Evolutionary conservation across 106 monocot species (phyloP).

Genomic region (Allium sativum): DNA sequence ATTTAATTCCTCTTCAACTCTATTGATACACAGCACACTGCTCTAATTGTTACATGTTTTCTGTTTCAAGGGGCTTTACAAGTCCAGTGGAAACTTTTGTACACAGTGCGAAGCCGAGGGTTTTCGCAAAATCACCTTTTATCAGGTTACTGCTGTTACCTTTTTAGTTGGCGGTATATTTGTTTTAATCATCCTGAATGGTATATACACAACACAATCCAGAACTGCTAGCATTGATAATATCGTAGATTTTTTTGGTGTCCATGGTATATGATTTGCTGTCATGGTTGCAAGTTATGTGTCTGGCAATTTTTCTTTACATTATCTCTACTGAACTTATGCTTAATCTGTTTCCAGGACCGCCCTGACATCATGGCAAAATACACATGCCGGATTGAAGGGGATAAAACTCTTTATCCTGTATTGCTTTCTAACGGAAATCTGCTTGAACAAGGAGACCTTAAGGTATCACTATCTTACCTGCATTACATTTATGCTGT

Average conservation of each 20-base stretch:
- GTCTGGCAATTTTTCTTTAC: not conserved
- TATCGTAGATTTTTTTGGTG: too few relatives aligned
- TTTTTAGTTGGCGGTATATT: too few relatives aligned
- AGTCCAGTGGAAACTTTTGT: conserved; percentile 77
- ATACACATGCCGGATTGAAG: conserved; percentile 92
- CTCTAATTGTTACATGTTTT: conserved; percentile 8
- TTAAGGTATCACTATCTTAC: conserved; percentile 38
- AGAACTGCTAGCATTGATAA: too few relatives aligned
- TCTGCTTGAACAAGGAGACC: conserved; percentile 72
- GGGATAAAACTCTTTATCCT: conserved; percentile 79
- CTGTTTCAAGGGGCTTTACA: conserved; percentile 79
- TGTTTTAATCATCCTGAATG: too few relatives aligned
- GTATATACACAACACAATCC: too few relatives aligned
- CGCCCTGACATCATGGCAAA: conserved; percentile 97
- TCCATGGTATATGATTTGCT: too few relatives aligned
- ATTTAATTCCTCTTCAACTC: not conserved
- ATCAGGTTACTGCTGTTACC: conserved; percentile 46
- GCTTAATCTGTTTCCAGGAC: conserved; percentile 34
- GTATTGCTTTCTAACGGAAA: conserved; percentile 95
- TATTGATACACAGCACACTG: not conserved
- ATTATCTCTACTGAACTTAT: conserved; percentile 1
- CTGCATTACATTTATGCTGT: not conserved
- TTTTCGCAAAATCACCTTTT: conserved; percentile 90
- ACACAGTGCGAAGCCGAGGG: conserved; percentile 99
- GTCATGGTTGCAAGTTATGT: not conserved